Conservation (phyloP, 805 yeast genomes). For the Kuraishia molischiana region DNA sequence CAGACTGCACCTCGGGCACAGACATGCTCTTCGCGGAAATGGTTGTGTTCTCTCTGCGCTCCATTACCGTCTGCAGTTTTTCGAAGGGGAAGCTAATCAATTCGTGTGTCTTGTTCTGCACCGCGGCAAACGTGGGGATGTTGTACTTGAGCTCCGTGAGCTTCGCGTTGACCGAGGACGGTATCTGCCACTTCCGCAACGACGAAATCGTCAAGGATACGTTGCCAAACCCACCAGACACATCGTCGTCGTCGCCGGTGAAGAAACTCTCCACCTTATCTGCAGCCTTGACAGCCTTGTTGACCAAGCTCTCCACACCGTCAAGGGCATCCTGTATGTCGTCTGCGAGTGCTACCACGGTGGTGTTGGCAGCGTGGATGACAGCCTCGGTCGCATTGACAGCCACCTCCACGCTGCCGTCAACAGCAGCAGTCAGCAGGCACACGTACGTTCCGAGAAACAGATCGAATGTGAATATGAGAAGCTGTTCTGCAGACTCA, state of each 20-base stretch:
- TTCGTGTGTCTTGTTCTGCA: slow-evolving; percentile 46
- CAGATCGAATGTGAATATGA: slow-evolving; percentile 59
- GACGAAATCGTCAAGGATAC: slow-evolving; percentile 51
- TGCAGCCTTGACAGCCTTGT: slow-evolving; percentile 41
- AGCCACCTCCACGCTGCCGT: slow-evolving; percentile 65
- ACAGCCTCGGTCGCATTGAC: slow-evolving; percentile 61
- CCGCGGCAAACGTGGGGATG: slow-evolving; percentile 57
- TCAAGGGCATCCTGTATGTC: slow-evolving; percentile 60
- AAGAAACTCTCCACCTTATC: slow-evolving; percentile 48
- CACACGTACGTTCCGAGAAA: slow-evolving; percentile 85
- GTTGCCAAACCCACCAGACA: slow-evolving; percentile 25
- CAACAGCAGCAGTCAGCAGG: slow-evolving; percentile 61
- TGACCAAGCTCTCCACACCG: slow-evolving; percentile 47
- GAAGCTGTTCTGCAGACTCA: slow-evolving; percentile 46
- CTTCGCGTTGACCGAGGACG: slow-evolving; percentile 49
- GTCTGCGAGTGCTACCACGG: slow-evolving; percentile 41
- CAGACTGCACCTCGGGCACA: slow-evolving; percentile 27
- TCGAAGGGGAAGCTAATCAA: slow-evolving; percentile 55
- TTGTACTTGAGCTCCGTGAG: slow-evolving; percentile 39
- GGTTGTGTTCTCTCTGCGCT: slow-evolving; percentile 8
- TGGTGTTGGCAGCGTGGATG: slow-evolving; percentile 49
- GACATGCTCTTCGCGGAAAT: slow-evolving; percentile 18
- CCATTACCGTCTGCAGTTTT: slow-evolving; percentile 28
- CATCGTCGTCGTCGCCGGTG: slow-evolving; percentile 28
- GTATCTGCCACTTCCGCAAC: slow-evolving; percentile 52